Evolutionary conservation across 352 stramenopile species (phyloP).

Genomic region (Phytopythium boreale): DNA sequence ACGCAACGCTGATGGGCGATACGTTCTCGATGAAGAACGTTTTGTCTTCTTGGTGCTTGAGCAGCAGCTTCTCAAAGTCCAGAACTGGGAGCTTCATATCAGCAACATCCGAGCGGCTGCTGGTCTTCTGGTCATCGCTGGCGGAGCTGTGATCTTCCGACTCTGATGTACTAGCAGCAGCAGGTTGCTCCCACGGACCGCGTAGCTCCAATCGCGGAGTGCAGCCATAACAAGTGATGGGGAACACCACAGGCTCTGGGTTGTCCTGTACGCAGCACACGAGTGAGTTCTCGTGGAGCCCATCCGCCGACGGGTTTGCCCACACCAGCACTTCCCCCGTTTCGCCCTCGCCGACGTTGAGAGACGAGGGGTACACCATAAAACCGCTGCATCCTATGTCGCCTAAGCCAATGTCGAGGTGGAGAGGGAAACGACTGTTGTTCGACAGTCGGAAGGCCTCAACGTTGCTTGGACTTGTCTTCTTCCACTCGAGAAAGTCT

Average conservation of each 20-base stretch:
- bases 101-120: background rate
- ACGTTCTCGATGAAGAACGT: conserved; percentile 88
- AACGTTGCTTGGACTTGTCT: conserved; percentile 65
- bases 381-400: conserved; percentile 45
- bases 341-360: conserved; percentile 87
- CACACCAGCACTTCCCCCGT: conserved; percentile 91
- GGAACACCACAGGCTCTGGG: conserved; percentile 85
- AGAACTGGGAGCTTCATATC: conserved; percentile 31
- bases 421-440: conserved; percentile 69
- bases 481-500: conserved; percentile 48
- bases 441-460: conserved; percentile 93
- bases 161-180: conserved; percentile 50
- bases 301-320: conserved; percentile 75
- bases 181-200: conserved; percentile 84
- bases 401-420: conserved; percentile 55
- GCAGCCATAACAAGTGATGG: conserved; percentile 85
- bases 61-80: conserved; percentile 92
- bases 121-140: conserved; percentile 7
- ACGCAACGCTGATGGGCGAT: conserved; percentile 70
- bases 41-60: conserved; percentile 85
- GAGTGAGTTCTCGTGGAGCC: conserved; percentile 70
- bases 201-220: conserved; percentile 69
- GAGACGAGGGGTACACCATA: conserved; percentile 52
- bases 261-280: conserved; percentile 92
- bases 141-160: conserved; percentile 15